A percentile compares a stretch with the other conserved stretches of the same genome.
phyloP scores from a whole-genome alignment of 75 land plant species.

The Pseudotsuga menziesii region DNA sequence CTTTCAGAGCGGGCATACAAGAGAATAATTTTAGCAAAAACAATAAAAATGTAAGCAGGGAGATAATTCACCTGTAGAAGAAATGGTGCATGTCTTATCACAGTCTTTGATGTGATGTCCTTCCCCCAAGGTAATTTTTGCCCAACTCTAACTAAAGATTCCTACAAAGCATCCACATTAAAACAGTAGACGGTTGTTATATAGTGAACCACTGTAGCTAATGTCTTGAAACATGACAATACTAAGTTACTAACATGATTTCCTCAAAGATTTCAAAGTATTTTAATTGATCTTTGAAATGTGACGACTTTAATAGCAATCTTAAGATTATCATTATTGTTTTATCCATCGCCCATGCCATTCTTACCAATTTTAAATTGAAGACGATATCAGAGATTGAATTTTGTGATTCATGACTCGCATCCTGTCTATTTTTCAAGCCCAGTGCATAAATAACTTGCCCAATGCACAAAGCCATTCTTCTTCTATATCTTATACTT shows the following conservation, averaged over 20 bases:
- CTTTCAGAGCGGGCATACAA: not conserved
- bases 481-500: too few species aligned
- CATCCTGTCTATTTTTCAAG: too few species aligned
- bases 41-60: not conserved
- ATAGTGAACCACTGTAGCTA: not conserved
- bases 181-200: not conserved
- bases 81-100: constrained; percentile 52
- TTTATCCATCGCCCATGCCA: too few species aligned
- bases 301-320: too few species aligned
- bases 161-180: not conserved
- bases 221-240: not conserved
- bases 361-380: too few species aligned
- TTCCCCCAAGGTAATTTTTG: constrained; percentile 65
- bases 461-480: too few species aligned
- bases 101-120: constrained; percentile 60
- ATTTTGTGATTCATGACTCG: too few species aligned
- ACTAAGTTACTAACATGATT: not conserved
- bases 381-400: too few species aligned
- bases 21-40: not conserved
- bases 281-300: not conserved
- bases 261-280: not conserved
- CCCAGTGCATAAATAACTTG: too few species aligned
- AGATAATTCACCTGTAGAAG: constrained; percentile 26
- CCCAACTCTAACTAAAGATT: constrained; percentile 7
- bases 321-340: too few species aligned